Conservation (phyloP, 352 stramenopile species). For the Peronospora tabacina region DNA sequence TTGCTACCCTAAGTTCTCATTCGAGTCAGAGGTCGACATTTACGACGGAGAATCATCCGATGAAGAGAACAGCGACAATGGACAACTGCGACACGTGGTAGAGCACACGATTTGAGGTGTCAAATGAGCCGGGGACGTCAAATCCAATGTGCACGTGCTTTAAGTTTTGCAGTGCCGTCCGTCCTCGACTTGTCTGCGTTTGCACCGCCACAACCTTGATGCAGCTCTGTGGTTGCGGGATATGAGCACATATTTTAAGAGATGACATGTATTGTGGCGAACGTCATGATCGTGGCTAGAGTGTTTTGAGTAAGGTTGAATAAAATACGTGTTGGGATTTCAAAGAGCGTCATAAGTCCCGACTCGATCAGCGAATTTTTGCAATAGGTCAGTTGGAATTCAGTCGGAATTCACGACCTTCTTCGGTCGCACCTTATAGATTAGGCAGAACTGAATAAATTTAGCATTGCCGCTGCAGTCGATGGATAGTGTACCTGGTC, state of each 20-base stretch:
- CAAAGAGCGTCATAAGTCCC: neutral
- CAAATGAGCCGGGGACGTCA: constrained; percentile 14
- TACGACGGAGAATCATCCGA: constrained; percentile 26
- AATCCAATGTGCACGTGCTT: constrained; percentile 17
- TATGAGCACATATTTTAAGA: constrained; percentile 23
- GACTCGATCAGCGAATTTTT: neutral
- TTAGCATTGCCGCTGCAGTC: neutral
- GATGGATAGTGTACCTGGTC: constrained; percentile 11
- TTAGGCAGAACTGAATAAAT: no score
- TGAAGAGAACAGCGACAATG: constrained; percentile 23
- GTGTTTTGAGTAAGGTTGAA: constrained; percentile 19
- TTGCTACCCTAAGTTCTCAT: constrained; percentile 62
- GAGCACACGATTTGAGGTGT: constrained; percentile 31
- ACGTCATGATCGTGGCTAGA: constrained; percentile 1
- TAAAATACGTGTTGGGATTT: constrained; percentile 11
- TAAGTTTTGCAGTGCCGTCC: constrained; percentile 10
- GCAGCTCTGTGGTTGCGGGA: neutral
- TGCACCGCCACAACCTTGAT: constrained; percentile 16
- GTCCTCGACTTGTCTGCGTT: constrained; percentile 18
- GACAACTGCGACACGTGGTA: constrained; percentile 11
- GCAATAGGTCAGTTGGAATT: no score
- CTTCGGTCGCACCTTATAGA: no score
- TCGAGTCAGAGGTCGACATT: constrained; percentile 39
- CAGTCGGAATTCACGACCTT: no score
- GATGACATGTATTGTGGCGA: constrained; percentile 4